Base-by-base conservation (phyloP, 345 rosid species). In the Gossypium sturtianum region DNA sequence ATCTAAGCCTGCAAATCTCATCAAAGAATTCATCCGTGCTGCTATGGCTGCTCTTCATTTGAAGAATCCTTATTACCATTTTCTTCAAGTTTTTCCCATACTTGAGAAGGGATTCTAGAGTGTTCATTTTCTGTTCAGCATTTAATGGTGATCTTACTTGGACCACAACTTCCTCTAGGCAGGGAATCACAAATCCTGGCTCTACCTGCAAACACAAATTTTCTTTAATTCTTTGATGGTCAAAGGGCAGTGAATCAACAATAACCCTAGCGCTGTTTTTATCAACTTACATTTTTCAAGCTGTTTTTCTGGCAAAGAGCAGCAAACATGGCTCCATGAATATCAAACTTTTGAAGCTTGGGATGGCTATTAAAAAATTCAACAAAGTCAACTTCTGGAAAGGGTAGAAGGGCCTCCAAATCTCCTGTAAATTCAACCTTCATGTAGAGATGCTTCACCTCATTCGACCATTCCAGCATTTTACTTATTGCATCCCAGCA, bases 291-390 rank as follows among this genome's bases (percentile, higher is more conserved):
- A 78, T 89, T 92, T 81, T 82, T 94, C 57, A 92, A 84, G 89
- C 97, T 92, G 88, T 91, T 92, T 84, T 85, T 92, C 79, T 94
- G 97, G 87, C 98, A 92, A 71, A 94, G 92, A 66, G 97, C 95
- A 61, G 97, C 98, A 17, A 94, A 92, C 98, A 94, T 94, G 77
- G 97, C 98, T 75, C 98, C 98, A 78, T 94, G 98, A 76, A 91
- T 80, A 22, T 94, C 90, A 29, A 92, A 90, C 74, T 83, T 89
- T 68, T 76, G 86, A 73, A 92, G 85, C 83, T 88, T 92, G 34
- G 88, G 90, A 81, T 94, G 98, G 84, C 71, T 88, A 76, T 88
- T 91, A 73, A 94, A 91, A 83, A 94, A 94, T 7, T 94, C 97
- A 10, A 92, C 98, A 9, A 94, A 85, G 73, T 94, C 93, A 12